phyloP scores from a whole-genome alignment of 306 rosid genomes.

The Canavalia ensiformis region DNA sequence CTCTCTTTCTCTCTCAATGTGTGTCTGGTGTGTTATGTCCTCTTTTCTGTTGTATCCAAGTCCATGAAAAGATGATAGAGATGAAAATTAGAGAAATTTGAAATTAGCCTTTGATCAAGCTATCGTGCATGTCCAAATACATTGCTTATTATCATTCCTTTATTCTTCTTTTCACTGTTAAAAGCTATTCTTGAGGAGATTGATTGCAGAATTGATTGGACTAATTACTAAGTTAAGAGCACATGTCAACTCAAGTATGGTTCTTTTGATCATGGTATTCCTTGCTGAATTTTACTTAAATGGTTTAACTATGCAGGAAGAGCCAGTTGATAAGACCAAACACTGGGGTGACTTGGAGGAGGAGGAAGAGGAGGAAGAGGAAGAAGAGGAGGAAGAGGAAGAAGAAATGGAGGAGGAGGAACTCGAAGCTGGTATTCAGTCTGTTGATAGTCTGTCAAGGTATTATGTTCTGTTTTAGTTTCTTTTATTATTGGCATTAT shows the following conservation, averaged over 20 bases:
- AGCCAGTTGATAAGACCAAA: slow-evolving; percentile 87
- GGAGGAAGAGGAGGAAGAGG: slow-evolving; percentile 85
- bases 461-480: slow-evolving; percentile 37
- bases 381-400: slow-evolving; percentile 73
- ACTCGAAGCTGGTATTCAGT: slow-evolving; percentile 74
- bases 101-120: background rate
- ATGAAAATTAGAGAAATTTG: background rate
- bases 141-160: background rate
- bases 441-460: slow-evolving; percentile 84
- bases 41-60: slow-evolving; percentile 1
- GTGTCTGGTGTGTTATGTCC: background rate
- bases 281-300: slow-evolving; percentile 13
- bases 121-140: background rate
- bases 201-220: background rate
- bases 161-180: background rate
- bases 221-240: background rate
- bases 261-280: slow-evolving; percentile 22
- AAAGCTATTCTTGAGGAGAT: background rate
- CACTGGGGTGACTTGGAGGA: slow-evolving; percentile 97
- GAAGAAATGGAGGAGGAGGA: slow-evolving; percentile 77
- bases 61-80: background rate
- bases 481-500: background rate
- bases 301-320: slow-evolving; percentile 63
- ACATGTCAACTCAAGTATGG: background rate
- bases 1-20: background rate